A percentile compares a stretch with the other conserved stretches of the same genome.
Evolutionary conservation across 139 green algal species (phyloP).

Genomic region (Microglena sp.): DNA sequence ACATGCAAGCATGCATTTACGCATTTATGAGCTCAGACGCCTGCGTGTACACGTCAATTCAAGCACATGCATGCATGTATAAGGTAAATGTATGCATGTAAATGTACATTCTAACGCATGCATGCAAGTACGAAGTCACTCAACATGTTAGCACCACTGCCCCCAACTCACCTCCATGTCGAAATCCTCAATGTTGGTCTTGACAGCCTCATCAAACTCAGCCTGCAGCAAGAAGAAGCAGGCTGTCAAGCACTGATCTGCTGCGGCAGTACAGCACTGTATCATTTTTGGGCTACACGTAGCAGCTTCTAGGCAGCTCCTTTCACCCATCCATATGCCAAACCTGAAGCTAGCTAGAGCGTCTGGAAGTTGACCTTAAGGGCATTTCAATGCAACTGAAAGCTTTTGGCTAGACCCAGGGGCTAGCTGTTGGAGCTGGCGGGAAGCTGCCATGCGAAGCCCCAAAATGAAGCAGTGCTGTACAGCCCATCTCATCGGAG

Average conservation of each 20-base stretch:
- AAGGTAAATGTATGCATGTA: background rate
- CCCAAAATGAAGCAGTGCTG: background rate
- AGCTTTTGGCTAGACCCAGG: no score
- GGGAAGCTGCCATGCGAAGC: no score
- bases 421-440: no score
- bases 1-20: no score
- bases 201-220: conserved; percentile 68
- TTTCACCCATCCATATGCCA: no score
- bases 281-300: no score
- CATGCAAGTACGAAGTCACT: background rate
- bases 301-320: no score
- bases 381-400: no score
- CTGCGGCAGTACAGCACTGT: background rate
- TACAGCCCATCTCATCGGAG: background rate
- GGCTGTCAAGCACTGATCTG: background rate
- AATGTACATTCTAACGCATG: background rate
- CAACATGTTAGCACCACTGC: background rate
- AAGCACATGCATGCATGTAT: background rate
- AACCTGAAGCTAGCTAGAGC: no score
- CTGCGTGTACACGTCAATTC: no score
- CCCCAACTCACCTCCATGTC: conserved; percentile 64
- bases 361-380: no score
- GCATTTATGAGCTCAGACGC: no score
- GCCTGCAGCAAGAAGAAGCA: conserved; percentile 57
- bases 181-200: conserved; percentile 74